Percentiles rank a stretch among this genome's conserved stretches.
These are phyloP conservation scores for Oehlia diaphana DNA, from an alignment of 192 early-diverging fungal genomes.

Conservation along the genomic window DNA sequence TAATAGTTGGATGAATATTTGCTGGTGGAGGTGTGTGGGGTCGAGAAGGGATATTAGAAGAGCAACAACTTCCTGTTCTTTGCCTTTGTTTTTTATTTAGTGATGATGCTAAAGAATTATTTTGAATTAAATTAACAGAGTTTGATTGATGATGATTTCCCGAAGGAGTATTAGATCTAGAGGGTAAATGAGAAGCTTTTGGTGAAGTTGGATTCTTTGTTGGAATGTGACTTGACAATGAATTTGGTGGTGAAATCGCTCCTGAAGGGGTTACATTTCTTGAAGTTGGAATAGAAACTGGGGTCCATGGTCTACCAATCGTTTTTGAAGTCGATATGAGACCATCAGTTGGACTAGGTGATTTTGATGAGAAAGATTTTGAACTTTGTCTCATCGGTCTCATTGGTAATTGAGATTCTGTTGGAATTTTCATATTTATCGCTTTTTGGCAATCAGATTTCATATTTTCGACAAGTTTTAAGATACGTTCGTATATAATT, in stretches of 20 bases:
- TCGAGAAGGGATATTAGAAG: neutral
- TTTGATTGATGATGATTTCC: neutral
- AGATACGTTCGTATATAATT: conserved; percentile 19
- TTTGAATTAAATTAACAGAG: neutral
- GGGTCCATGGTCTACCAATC: neutral
- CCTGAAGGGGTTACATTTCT: neutral
- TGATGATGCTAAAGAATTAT: neutral
- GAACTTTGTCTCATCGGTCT: neutral
- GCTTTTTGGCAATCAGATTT: conserved; percentile 22
- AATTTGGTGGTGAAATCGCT: neutral
- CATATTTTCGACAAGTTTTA: conserved; percentile 27
- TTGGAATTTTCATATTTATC: conserved; percentile 21
- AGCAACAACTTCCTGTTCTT: neutral
- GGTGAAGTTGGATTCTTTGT: neutral
- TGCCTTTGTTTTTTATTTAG: neutral
- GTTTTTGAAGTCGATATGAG: neutral
- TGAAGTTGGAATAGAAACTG: neutral
- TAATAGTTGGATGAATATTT: neutral
- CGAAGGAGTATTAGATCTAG: neutral
- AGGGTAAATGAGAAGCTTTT: neutral
- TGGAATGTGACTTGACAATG: neutral
- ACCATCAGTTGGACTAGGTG: neutral
- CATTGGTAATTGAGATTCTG: conserved; percentile 9
- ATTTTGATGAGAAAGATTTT: neutral
- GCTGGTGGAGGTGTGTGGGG: conserved; percentile 4